Percentiles rank a stretch among this genome's conserved stretches.
Evolutionary conservation across 805 yeast genomes (phyloP).

Genomic region (Candida michaelii): DNA sequence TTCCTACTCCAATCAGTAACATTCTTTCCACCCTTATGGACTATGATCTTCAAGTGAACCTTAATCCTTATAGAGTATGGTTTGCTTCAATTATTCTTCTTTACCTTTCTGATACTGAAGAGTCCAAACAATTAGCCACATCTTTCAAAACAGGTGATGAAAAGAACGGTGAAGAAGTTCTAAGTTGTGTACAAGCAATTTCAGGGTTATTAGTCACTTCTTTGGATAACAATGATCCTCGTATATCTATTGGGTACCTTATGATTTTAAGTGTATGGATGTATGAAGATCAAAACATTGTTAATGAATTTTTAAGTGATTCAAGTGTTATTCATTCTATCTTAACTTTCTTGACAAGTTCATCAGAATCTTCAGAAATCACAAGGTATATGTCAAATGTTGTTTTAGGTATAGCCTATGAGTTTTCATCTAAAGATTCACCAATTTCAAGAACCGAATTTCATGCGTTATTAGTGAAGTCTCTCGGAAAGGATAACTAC

Average conservation of each 20-base stretch:
- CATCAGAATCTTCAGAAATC: constrained; percentile 50
- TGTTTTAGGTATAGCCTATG: constrained; percentile 76
- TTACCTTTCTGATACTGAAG: constrained; percentile 53
- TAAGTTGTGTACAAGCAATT: constrained; percentile 70
- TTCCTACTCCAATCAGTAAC: constrained; percentile 47
- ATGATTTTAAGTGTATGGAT: constrained; percentile 75
- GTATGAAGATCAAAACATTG: constrained; percentile 74
- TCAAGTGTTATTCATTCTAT: constrained; percentile 65
- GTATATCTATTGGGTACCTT: constrained; percentile 75
- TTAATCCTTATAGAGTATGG: constrained; percentile 89
- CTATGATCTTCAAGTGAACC: constrained; percentile 58
- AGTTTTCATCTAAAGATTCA: constrained; percentile 64
- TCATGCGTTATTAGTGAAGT: constrained; percentile 59
- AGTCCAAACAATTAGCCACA: constrained; percentile 48
- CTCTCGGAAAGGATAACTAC: constrained; percentile 82
- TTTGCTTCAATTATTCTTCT: constrained; percentile 71
- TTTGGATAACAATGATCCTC: constrained; percentile 60
- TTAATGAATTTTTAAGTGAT: constrained; percentile 71
- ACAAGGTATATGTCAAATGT: constrained; percentile 73
- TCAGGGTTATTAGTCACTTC: constrained; percentile 71
- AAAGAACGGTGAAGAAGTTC: constrained; percentile 64
- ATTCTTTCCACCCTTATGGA: constrained; percentile 70
- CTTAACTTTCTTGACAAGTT: constrained; percentile 56
- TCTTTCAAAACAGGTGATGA: constrained; percentile 57
- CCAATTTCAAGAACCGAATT: constrained; percentile 62